Percentiles rank a stretch among this genome's conserved stretches.
Evolutionary conservation across 805 yeast species (phyloP).

Genomic region (Diddensiella transvaalensis): DNA sequence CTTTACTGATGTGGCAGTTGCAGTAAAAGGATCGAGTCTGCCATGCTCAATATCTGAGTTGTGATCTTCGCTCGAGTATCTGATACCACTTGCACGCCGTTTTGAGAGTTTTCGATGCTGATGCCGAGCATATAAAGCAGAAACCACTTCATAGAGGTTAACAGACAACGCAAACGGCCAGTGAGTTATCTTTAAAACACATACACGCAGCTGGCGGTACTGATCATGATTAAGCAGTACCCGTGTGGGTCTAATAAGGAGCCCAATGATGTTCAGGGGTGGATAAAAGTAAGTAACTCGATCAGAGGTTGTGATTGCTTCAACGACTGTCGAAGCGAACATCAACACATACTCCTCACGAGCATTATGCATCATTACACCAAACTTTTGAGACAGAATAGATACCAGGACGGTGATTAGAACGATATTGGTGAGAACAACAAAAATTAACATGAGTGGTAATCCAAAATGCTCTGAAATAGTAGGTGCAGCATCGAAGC

Average conservation of each 20-base stretch:
- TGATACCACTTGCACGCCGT: conserved; percentile 3
- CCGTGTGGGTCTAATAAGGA: conserved; percentile 30
- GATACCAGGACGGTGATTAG: conserved; percentile 35
- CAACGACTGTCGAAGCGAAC: conserved; percentile 32
- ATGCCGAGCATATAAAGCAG: conserved; percentile 5
- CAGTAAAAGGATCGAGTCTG: conserved; percentile 1
- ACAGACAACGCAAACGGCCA: conserved; percentile 29
- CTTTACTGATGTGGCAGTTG: background rate
- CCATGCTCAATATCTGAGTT: background rate
- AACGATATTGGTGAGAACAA: conserved; percentile 30
- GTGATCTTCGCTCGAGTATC: background rate
- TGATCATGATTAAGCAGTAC: conserved; percentile 24
- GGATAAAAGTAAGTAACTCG: conserved; percentile 33
- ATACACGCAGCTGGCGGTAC: conserved; percentile 27
- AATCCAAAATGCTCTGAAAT: conserved; percentile 33
- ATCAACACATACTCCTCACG: conserved; percentile 32
- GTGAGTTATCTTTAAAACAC: conserved; percentile 29
- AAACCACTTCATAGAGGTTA: conserved; percentile 23
- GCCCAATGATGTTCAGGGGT: conserved; percentile 30
- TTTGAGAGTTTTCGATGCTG: background rate
- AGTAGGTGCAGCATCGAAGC: conserved; percentile 31
- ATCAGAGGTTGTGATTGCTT: conserved; percentile 32
- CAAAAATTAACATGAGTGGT: conserved; percentile 32
- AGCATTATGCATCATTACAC: conserved; percentile 33
- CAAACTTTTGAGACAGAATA: conserved; percentile 32